These are phyloP conservation scores for Solanum piurae DNA, from an alignment of 257 asterid species.

Conservation along the genomic window DNA sequence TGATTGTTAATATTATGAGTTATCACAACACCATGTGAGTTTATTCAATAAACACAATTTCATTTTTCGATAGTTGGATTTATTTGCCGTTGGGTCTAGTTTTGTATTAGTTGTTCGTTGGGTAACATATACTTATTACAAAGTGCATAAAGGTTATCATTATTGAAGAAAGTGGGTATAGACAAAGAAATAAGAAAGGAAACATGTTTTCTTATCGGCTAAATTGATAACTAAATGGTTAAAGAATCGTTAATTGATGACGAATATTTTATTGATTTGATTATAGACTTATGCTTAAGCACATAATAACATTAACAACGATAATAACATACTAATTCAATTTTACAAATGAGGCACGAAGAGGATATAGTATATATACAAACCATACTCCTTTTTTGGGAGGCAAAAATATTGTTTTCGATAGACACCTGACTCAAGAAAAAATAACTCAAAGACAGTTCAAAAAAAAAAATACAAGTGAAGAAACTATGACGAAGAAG, in stretches of 20 bases:
- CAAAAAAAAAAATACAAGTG: too few species aligned
- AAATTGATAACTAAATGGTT: too few species aligned
- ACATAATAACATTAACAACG: background rate
- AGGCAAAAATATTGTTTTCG: background rate
- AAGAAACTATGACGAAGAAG: too few species aligned
- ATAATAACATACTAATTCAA: too few species aligned
- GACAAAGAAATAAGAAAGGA: background rate
- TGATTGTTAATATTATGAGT: background rate
- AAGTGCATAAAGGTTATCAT: background rate
- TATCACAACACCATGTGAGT: background rate
- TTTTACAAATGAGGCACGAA: too few species aligned
- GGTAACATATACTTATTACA: background rate
- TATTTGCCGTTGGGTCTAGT: background rate
- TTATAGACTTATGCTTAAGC: background rate
- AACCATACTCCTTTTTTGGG: background rate
- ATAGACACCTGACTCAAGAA: background rate
- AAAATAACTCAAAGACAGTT: too few species aligned
- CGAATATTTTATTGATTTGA: too few species aligned
- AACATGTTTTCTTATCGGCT: background rate
- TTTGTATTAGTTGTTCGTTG: background rate
- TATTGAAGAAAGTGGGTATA: background rate
- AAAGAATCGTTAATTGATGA: too few species aligned
- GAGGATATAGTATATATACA: too few species aligned
- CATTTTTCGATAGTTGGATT: background rate
- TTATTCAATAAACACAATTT: background rate